These are phyloP conservation scores for Exserohilum turcica DNA, from an alignment of 2,329 filamentous ascomycete genomes.

Conservation along the genomic window DNA sequence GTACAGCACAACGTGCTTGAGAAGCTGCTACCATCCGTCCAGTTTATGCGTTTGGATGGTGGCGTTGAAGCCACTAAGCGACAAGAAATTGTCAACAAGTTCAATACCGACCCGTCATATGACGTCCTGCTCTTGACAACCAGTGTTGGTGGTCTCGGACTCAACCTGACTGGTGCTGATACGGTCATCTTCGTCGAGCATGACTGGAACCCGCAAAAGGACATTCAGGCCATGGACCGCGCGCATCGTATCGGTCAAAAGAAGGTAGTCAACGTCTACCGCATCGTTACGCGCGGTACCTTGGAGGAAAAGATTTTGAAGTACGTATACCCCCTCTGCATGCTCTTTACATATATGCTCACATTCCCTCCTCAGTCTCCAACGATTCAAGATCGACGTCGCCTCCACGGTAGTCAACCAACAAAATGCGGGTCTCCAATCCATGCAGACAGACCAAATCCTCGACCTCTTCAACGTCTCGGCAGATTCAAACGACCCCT, in stretches of 20 bases:
- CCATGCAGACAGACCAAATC: conserved; percentile 99
- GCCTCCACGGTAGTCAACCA: conserved; percentile 98
- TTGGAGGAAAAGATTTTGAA: conserved; percentile 96
- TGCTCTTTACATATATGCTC: conserved; percentile 9
- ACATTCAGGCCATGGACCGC: conserved; percentile 98
- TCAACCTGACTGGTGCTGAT: conserved; percentile 95
- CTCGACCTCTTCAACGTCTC: conserved; percentile 89
- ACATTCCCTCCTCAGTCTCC: conserved; percentile 64
- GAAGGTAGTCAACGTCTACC: conserved; percentile 99
- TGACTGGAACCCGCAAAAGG: conserved; percentile 99
- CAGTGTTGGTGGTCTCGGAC: conserved; percentile 88
- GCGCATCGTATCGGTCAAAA: conserved; percentile 98
- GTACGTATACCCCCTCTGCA: conserved; percentile 51
- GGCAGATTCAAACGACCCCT: conserved; percentile 58
- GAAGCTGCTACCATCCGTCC: conserved; percentile 87
- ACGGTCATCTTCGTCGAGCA: conserved; percentile 99
- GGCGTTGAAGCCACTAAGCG: conserved; percentile 89
- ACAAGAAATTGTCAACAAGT: conserved; percentile 98
- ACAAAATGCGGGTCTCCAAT: conserved; percentile 90
- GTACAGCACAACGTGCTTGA: conserved; percentile 93
- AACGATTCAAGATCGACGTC: conserved; percentile 99
- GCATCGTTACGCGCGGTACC: conserved; percentile 92
- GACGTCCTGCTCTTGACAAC: conserved; percentile 93
- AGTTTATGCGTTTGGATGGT: conserved; percentile 92
- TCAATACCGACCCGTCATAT: conserved; percentile 97